Evolutionary conservation across 257 asterid genomes (phyloP).

Genomic region (Ilex asprella): DNA sequence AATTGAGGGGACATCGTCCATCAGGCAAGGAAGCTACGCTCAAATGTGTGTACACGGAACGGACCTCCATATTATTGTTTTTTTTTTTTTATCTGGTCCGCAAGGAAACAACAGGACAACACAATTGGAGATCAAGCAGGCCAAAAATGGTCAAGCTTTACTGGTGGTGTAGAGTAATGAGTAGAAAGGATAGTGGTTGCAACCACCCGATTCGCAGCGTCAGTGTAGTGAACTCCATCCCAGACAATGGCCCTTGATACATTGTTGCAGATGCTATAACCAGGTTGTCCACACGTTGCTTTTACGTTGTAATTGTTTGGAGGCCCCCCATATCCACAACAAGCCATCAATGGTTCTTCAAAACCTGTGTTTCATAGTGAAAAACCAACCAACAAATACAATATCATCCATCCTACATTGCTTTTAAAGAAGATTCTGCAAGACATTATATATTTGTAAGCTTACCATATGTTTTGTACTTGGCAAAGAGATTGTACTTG

Average conservation of each 20-base stretch:
- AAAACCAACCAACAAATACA: too few species aligned
- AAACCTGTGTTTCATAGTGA: not conserved
- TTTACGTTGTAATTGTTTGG: constrained; percentile 30
- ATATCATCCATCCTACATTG: too few species aligned
- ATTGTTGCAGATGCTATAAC: constrained; percentile 22
- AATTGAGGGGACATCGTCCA: too few species aligned
- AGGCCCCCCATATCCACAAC: constrained; percentile 37
- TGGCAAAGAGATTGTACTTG: constrained; percentile 38
- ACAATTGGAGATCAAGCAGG: not conserved
- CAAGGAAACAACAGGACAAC: too few species aligned
- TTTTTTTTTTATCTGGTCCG: too few species aligned
- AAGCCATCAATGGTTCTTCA: constrained; percentile 28
- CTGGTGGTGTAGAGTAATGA: constrained; percentile 24
- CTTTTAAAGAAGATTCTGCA: too few species aligned
- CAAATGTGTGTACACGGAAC: too few species aligned
- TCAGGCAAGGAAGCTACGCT: too few species aligned
- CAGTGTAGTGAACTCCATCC: constrained; percentile 48
- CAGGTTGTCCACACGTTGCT: constrained; percentile 22
- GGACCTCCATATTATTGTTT: too few species aligned
- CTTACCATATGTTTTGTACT: not conserved
- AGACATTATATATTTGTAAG: too few species aligned
- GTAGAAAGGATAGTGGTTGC: constrained; percentile 24
- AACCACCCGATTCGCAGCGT: constrained; percentile 28
- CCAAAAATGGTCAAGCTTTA: constrained; percentile 23
- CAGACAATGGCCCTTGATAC: constrained; percentile 19